phyloP scores from a whole-genome alignment of 169 alveolate genomes.

The Besnoitia besnoiti region DNA sequence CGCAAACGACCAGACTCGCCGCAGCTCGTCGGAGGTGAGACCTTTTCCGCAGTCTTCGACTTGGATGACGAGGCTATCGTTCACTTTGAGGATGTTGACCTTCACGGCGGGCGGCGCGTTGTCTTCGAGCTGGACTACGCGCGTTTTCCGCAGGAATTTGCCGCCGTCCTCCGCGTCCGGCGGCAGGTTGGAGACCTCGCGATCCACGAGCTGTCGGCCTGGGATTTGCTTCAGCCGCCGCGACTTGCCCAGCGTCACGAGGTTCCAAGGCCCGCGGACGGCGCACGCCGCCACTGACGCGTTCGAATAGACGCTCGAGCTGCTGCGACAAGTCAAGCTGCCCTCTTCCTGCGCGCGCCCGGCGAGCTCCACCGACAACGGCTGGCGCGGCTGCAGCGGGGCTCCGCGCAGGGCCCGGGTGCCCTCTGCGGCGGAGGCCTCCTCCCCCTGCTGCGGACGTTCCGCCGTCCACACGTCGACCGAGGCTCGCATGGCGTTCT shows the following conservation, averaged over 20 bases:
- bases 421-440: not conserved
- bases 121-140: conserved; percentile 19
- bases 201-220: not conserved
- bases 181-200: not conserved
- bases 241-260: not conserved
- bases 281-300: not conserved
- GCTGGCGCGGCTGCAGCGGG: not conserved
- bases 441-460: not conserved
- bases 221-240: conserved; percentile 8
- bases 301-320: not conserved
- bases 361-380: not conserved
- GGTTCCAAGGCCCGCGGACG: not conserved
- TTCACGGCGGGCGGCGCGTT: not conserved
- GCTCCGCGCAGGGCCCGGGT: not conserved
- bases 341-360: not conserved
- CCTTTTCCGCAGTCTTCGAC: conserved; percentile 29
- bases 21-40: not conserved
- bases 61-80: conserved; percentile 1
- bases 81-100: not conserved
- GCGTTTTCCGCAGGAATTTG: not conserved
- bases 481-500: conserved; percentile 15
- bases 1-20: conserved; percentile 26
- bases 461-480: conserved; percentile 1
- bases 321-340: not conserved
- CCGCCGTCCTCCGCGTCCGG: not conserved